Evolutionary conservation across 345 rosid species (phyloP), one percentile per base, ranked within the genome.

Genomic region (Eucalyptus curtisii): DNA sequence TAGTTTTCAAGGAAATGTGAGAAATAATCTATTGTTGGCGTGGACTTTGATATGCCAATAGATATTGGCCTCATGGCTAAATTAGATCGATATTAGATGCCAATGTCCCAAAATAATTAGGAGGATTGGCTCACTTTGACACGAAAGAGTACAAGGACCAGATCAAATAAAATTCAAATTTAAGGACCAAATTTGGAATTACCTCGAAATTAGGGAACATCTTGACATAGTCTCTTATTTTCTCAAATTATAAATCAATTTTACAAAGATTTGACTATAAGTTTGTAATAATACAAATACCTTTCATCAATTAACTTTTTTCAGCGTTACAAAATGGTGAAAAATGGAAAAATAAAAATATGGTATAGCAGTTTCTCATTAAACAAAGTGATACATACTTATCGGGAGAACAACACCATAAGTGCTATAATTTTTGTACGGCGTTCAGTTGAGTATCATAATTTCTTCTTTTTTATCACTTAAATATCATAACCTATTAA

Each of bases 361-460:
- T 5, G n/a, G n/a, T 13, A 59, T 11, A 27, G 30, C 2, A 0
- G 0, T 59, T 59, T 59, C 2, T 59, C 8, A 59, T 25, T 7
- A 27, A 59, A 61, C 8, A 61, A 61, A 30, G 31, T 27, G 1
- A 61, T 2, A 61, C 17, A 6, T 6, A 30, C 15, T 59, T 30
- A 61, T 30, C 0, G 1, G 6, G 33, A 61, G 1, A 61, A 61
- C 5, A 7, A 0, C 0, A 61, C 2, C 33, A 61, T 13, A 61
- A 30, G 33, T 61, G 9, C 1, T 6, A 30, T 61, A 61, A 61
- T 9, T 61, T 61, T 61, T 12, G 0, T 27, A 13, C 0, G 0
- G 1, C 0, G 0, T 59, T 12, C 0, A 6, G 0, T 61, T 61
- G 0, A 61, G 9, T 61, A 0, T 0, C 1, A 6, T 61, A 61